Conservation (phyloP, 2,329 filamentous ascomycete genomes). For the Clarireedia monteithiana region DNA sequence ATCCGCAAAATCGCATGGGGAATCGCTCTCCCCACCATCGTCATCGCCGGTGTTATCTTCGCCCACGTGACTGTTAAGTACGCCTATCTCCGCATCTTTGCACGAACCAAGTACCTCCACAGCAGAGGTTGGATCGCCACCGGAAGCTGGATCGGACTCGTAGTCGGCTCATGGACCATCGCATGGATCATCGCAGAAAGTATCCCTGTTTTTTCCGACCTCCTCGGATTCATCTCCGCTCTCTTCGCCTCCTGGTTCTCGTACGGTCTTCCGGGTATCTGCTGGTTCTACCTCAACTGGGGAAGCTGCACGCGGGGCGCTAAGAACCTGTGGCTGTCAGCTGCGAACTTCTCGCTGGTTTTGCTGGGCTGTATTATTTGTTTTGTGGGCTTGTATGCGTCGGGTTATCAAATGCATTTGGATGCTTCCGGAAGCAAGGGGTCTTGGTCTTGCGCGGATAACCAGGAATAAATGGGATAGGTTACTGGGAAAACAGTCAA, state of each 20-base stretch:
- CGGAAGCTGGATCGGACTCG: conserved; percentile 51
- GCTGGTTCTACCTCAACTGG: conserved; percentile 42
- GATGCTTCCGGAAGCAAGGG: not conserved
- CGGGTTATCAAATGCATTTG: conserved; percentile 4
- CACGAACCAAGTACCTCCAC: conserved; percentile 34
- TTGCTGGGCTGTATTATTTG: conserved; percentile 12
- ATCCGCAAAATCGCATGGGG: conserved; percentile 60
- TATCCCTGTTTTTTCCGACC: conserved; percentile 59
- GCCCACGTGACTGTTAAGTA: conserved; percentile 60
- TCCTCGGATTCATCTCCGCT: conserved; percentile 56
- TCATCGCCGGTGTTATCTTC: conserved; percentile 65
- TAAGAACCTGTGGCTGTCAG: conserved; percentile 10
- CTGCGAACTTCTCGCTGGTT: conserved; percentile 10
- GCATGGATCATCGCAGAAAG: conserved; percentile 61
- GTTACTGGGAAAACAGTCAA: no score
- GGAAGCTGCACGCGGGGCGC: conserved; percentile 28
- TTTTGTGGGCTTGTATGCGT: conserved; percentile 13
- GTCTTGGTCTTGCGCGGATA: conserved; percentile 7
- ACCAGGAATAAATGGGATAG: not conserved
- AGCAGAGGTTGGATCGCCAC: conserved; percentile 44
- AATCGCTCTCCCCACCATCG: conserved; percentile 60
- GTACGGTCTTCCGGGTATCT: conserved; percentile 39
- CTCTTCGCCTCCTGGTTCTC: conserved; percentile 48
- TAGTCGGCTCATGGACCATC: conserved; percentile 46
- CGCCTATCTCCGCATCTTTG: conserved; percentile 55